These are phyloP conservation scores for Metschnikowia vanudenii DNA, from an alignment of 805 yeast species.

Conservation along the genomic window DNA sequence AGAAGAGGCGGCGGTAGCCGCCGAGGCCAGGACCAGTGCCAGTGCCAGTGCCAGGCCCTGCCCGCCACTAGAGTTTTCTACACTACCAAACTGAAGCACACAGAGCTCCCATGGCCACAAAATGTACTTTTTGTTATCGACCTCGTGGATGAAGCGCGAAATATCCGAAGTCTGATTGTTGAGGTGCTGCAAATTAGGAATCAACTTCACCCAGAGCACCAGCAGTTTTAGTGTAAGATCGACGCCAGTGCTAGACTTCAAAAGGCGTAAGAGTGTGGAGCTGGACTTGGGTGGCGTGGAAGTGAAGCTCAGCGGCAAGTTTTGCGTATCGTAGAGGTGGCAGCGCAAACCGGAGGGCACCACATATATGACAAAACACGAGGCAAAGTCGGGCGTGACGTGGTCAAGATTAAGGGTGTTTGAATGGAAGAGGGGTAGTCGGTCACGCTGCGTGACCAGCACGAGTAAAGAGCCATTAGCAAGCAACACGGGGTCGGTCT, in stretches of 20 bases:
- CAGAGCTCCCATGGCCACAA: slow-evolving; percentile 75
- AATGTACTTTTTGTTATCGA: slow-evolving; percentile 53
- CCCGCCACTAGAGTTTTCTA: slow-evolving; percentile 2
- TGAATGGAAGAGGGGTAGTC: slow-evolving; percentile 29
- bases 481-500: slow-evolving; percentile 38
- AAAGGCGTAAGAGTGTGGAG: slow-evolving; percentile 29
- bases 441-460: slow-evolving; percentile 27
- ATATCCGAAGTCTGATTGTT: slow-evolving; percentile 67
- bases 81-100: slow-evolving; percentile 49
- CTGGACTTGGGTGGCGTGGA: slow-evolving; percentile 25
- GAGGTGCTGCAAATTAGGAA: slow-evolving; percentile 66
- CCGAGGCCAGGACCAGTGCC: neutral
- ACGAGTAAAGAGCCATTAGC: slow-evolving; percentile 40
- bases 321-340: slow-evolving; percentile 35
- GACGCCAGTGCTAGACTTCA: slow-evolving; percentile 32
- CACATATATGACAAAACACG: slow-evolving; percentile 37
- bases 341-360: slow-evolving; percentile 45
- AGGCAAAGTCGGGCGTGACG: slow-evolving; percentile 10
- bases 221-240: slow-evolving; percentile 27
- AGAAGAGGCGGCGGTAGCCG: neutral
- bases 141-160: slow-evolving; percentile 53
- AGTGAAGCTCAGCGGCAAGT: slow-evolving; percentile 26
- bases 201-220: slow-evolving; percentile 60
- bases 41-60: neutral
- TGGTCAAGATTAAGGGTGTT: slow-evolving; percentile 19